Evolutionary conservation across 495 filamentous ascomycete species (phyloP).

Genomic region (Penicillium goetzii): DNA sequence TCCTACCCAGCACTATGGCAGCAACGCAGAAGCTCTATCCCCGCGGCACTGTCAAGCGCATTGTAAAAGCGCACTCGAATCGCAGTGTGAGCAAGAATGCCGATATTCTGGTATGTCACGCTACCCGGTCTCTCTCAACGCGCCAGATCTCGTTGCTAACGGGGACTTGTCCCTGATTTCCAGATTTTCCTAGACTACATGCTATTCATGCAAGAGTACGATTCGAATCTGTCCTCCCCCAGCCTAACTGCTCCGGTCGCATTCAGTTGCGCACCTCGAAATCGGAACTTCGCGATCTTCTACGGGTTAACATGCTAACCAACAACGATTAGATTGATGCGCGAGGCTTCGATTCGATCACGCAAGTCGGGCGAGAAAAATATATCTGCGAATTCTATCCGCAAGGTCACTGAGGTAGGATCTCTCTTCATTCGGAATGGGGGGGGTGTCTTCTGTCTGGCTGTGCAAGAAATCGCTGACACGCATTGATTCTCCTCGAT

Average conservation of each 20-base stretch:
- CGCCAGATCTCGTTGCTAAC: slow-evolving; percentile 5
- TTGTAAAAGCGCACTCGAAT: slow-evolving; percentile 86
- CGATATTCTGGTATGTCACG: slow-evolving; percentile 74
- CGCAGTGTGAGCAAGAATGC: slow-evolving; percentile 80
- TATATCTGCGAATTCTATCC: slow-evolving; percentile 72
- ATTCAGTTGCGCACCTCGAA: not conserved
- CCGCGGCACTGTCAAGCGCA: slow-evolving; percentile 80
- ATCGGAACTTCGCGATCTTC: not conserved
- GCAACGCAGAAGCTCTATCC: slow-evolving; percentile 77
- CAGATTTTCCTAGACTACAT: slow-evolving; percentile 90
- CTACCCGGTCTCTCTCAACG: not conserved
- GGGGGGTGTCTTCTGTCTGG: not conserved
- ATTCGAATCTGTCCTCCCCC: not conserved
- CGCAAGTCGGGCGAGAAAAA: slow-evolving; percentile 73
- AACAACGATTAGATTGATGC: slow-evolving; percentile 65
- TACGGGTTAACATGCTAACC: slow-evolving; percentile 6
- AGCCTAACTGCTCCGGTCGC: not conserved
- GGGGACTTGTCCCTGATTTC: slow-evolving; percentile 8
- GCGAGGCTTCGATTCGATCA: slow-evolving; percentile 77
- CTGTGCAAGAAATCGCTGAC: slow-evolving; percentile 17
- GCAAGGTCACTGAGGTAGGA: slow-evolving; percentile 75
- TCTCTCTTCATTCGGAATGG: not conserved
- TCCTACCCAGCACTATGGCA: slow-evolving; percentile 36
- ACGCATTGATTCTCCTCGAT: slow-evolving; percentile 10
- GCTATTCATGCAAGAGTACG: slow-evolving; percentile 86